Evolutionary conservation across 2,329 filamentous ascomycete genomes (phyloP).

Genomic region (Xylariaceae sp.): DNA sequence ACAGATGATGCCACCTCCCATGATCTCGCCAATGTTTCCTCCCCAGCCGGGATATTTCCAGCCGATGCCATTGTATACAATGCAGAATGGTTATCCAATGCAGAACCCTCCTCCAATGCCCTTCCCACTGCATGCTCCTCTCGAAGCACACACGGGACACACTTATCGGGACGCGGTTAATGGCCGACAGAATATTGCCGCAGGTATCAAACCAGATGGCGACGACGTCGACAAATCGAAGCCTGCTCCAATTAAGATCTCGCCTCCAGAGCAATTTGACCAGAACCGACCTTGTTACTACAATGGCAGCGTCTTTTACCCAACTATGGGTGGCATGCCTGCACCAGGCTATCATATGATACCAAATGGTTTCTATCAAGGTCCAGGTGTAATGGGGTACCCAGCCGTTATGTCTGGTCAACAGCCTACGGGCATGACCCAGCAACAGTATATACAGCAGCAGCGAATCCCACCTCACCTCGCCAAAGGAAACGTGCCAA

Average conservation of each 20-base stretch:
- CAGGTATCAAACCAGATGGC: conserved; percentile 11
- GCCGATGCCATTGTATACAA: conserved; percentile 23
- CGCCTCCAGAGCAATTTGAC: conserved; percentile 43
- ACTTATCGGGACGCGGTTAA: too few species aligned
- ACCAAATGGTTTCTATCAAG: conserved; percentile 16
- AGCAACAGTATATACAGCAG: too few species aligned
- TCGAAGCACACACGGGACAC: too few species aligned
- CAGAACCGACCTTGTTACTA: conserved; percentile 39
- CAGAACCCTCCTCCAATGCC: conserved; percentile 14
- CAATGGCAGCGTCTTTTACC: conserved; percentile 42
- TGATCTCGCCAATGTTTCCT: conserved; percentile 15
- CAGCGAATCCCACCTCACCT: too few species aligned
- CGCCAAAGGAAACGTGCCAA: too few species aligned
- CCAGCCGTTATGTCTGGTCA: neutral
- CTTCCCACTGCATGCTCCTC: conserved; percentile 5
- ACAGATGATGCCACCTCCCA: conserved; percentile 13
- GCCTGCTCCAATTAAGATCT: conserved; percentile 29
- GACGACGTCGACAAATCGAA: conserved; percentile 26
- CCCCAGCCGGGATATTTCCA: conserved; percentile 17
- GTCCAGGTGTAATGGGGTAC: neutral
- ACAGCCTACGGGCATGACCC: too few species aligned
- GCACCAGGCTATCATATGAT: conserved; percentile 5
- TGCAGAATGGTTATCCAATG: conserved; percentile 15
- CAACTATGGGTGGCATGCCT: conserved; percentile 12
- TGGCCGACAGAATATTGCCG: too few species aligned